phyloP scores from a whole-genome alignment of 805 yeast species.

The Kuraishia hungarica region DNA sequence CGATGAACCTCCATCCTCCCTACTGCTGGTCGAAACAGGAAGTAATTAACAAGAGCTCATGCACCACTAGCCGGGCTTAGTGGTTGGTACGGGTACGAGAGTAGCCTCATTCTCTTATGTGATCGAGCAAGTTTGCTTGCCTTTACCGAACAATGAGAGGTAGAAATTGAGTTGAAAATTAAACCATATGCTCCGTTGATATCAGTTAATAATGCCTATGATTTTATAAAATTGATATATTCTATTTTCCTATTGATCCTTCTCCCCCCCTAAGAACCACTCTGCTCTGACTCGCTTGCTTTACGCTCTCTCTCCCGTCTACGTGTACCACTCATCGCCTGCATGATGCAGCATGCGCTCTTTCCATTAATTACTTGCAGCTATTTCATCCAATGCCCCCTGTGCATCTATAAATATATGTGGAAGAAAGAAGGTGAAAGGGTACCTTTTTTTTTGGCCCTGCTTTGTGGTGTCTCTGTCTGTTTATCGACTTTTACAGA shows the following conservation, averaged over 20 bases:
- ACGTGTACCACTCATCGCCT: not conserved
- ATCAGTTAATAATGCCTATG: no score
- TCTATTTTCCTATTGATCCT: no score
- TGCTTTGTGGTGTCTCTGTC: not conserved
- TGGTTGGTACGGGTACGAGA: not conserved
- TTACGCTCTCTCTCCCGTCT: not conserved
- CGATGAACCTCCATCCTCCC: not conserved
- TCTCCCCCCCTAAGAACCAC: not conserved
- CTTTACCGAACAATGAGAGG: no score
- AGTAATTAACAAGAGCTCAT: not conserved
- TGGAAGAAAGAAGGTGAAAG: not conserved
- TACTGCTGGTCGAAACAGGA: not conserved
- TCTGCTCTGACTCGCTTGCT: no score
- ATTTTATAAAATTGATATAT: no score
- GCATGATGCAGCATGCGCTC: not conserved
- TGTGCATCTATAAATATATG: not conserved
- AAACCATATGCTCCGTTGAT: no score
- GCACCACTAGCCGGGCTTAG: not conserved
- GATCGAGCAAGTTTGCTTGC: no score
- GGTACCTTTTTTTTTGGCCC: not conserved
- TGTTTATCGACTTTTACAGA: not conserved
- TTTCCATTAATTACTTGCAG: not conserved
- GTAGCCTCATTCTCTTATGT: not conserved
- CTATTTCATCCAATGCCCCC: not conserved
- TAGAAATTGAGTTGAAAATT: no score